Conservation (phyloP, 2,329 filamentous ascomycete species). For the Aspergillus uvarum region DNA sequence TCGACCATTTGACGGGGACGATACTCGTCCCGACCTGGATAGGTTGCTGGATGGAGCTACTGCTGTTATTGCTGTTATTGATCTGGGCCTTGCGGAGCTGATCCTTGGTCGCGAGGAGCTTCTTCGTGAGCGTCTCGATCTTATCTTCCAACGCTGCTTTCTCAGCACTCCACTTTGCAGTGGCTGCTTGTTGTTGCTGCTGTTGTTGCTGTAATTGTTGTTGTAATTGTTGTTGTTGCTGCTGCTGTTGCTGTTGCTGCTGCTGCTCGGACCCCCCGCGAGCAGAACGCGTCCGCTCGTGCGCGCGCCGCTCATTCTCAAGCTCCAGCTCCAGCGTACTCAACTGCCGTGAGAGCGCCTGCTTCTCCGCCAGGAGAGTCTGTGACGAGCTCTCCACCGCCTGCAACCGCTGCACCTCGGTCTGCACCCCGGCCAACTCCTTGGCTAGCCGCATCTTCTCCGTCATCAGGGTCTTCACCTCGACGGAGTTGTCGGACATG, state of each 20-base stretch:
- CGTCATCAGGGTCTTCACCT: constrained; percentile 67
- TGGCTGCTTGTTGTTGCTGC: constrained; percentile 39
- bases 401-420: constrained; percentile 63
- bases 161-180: constrained; percentile 57
- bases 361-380: constrained; percentile 71
- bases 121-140: constrained; percentile 66
- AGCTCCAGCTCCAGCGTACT: constrained; percentile 76
- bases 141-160: constrained; percentile 68
- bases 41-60: neutral
- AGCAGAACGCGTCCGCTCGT: constrained; percentile 54
- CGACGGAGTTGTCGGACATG: constrained; percentile 64
- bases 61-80: constrained; percentile 44
- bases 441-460: constrained; percentile 63
- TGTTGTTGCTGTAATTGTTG: constrained; percentile 49
- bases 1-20: constrained; percentile 38
- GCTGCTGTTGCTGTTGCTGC: constrained; percentile 42
- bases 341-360: constrained; percentile 75
- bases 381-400: constrained; percentile 63
- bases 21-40: constrained; percentile 28
- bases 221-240: constrained; percentile 41
- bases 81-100: constrained; percentile 66
- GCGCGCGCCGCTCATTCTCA: constrained; percentile 74
- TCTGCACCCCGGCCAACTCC: constrained; percentile 59
- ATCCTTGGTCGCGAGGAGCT: constrained; percentile 68
- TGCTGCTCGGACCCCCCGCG: constrained; percentile 33